These are phyloP conservation scores for Acorus gramineus DNA, from an alignment of 106 monocot species.

Conservation along the genomic window DNA sequence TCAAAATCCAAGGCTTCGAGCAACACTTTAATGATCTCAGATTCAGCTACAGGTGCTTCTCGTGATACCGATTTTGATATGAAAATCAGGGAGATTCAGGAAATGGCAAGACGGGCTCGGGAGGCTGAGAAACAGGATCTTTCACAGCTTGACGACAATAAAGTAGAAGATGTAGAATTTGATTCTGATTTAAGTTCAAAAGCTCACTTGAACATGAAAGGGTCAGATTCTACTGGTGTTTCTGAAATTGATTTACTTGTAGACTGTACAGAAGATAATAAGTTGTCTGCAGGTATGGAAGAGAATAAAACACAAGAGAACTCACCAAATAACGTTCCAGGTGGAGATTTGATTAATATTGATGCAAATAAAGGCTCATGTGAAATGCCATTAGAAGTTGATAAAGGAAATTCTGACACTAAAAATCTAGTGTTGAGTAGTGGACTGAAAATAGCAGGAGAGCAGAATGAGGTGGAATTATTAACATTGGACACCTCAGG, in stretches of 20 bases:
- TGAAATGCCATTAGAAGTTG: background rate
- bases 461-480: background rate
- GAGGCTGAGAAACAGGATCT: slow-evolving; percentile 29
- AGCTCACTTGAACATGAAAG: background rate
- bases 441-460: slow-evolving; percentile 3
- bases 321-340: background rate
- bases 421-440: background rate
- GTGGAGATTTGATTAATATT: slow-evolving; percentile 6
- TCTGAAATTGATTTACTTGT: background rate
- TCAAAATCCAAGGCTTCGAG: slow-evolving; percentile 12
- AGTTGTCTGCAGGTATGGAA: background rate
- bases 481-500: background rate
- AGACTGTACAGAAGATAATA: background rate
- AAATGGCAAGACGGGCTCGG: slow-evolving; percentile 44
- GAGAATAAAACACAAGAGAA: background rate
- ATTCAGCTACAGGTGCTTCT: background rate
- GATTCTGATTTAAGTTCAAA: too few species aligned
- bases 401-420: background rate
- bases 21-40: slow-evolving; percentile 4
- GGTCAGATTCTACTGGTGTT: background rate
- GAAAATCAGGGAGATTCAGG: slow-evolving; percentile 46
- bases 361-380: background rate
- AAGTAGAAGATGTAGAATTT: background rate
- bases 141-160: slow-evolving; percentile 7
- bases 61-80: slow-evolving; percentile 31